These are phyloP conservation scores for Dioscorea dumetorum DNA, from an alignment of 106 monocot species.

Conservation along the genomic window DNA sequence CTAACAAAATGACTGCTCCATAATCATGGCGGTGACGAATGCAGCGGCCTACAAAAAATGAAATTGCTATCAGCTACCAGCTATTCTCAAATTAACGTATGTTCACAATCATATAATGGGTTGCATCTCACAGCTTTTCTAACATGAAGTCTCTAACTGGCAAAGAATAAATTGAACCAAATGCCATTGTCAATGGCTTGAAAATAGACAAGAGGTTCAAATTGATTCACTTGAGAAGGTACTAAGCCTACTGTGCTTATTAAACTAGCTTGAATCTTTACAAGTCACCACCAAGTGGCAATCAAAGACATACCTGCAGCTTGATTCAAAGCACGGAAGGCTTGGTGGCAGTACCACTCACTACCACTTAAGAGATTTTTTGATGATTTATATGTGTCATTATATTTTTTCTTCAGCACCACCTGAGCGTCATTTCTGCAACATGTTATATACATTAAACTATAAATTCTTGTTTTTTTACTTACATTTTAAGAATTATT, in stretches of 20 bases:
- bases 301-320: constrained; percentile 62
- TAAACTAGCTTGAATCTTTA: not conserved
- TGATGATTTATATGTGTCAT: constrained; percentile 76
- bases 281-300: not conserved
- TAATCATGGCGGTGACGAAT: constrained; percentile 85
- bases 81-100: too few species aligned
- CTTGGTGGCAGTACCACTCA: constrained; percentile 99
- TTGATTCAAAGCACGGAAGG: constrained; percentile 98
- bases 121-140: too few species aligned
- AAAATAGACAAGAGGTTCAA: too few species aligned
- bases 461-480: not conserved
- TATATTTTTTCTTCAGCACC: constrained; percentile 83
- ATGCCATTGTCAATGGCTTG: too few species aligned
- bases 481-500: too few species aligned
- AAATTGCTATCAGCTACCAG: too few species aligned
- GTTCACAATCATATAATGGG: too few species aligned
- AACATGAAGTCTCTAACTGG: too few species aligned
- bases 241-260: too few species aligned
- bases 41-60: constrained; percentile 75
- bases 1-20: constrained; percentile 85
- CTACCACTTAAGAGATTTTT: constrained; percentile 83
- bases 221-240: too few species aligned
- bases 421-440: constrained; percentile 93
- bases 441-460: constrained; percentile 23
- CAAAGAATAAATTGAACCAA: too few species aligned